Evolutionary conservation across 805 yeast genomes (phyloP), one percentile per base, ranked within the genome.

Genomic region (Limtongia smithiae): DNA sequence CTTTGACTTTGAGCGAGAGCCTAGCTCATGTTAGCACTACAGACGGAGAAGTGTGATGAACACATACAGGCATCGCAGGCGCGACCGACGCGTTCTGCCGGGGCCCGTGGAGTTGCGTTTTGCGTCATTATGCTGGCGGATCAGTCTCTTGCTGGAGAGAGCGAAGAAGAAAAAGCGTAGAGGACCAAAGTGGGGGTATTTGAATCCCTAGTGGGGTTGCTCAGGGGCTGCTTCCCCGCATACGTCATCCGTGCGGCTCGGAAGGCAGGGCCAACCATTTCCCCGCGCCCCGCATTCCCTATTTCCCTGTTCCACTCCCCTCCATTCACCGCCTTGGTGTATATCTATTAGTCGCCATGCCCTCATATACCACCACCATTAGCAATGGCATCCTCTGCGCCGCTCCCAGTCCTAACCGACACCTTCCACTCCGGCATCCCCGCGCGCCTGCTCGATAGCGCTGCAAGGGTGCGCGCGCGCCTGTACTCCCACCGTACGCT

Each of bases 371-470:
- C 31, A 12, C 31, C 31, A 27, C 7, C 31, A 7, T 12, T 12
- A 27, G 11, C 31, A 27, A 27, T 12, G 11, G 11, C 31, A 27
- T 27, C 11, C 31, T 12, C 31, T 12, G 31, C 31, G 11, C 11
- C 31, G 11, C 18, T 30, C 17, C 44, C 44, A 2, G 44, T 40
- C 11, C 25, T 40, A 18, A 28, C n/a, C 4, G 37, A 40, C 18
- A 27, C n/a, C n/a, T n/a, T 40, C 44, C 36, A 40, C 37, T 6
- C 36, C 25, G 44, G 44, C n/a, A 40, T 40, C 18, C 44, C 44
- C 4, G 3, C 21, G 14, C 25, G 17, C 37, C 44, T 40, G 14
- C 36, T 30, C 20, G 36, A 40, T 6, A 12, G 22, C 3, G 44
- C 44, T 14, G 20, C 12, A 4, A 36, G 9, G 3, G 35, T 30